Evolutionary conservation across 148 eudicot genomes (phyloP), one percentile per base, ranked within the genome.

Genomic region (Amaranthus hypochondriacus): DNA sequence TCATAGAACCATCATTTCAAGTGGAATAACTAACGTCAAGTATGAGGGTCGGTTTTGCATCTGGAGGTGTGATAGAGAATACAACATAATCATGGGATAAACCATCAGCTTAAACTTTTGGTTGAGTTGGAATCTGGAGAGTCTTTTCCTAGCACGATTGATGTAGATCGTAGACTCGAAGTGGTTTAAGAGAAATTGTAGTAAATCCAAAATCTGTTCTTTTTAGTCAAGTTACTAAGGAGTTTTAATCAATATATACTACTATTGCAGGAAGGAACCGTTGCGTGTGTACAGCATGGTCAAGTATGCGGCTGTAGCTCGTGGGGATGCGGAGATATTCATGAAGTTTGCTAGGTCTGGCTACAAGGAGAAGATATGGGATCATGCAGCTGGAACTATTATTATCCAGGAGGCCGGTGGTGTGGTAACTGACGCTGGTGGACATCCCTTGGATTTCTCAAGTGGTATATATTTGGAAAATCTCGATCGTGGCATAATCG

Each of bases 301-400:
- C 18, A 93, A 93, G 73, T 93, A 93, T 71, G 97, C 95, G 7
- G 92, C 98, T 72, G 87, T 93, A 83, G 98, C 98, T 66, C 89
- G 88, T 47, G 97, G 97, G 66, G 98, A 93, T 73, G 98, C 98
- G 65, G 98, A 93, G 62, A 87, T 91, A 47, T 93, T 79, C 78
- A 93, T 93, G 97, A 93, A 87, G 80, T 93, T 93, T 78, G 97
- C 95, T 57, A 85, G 78, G 73, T 76, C 88, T 3, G 95, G 95
- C n/a, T 93, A 93, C 83, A 93, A 89, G 78, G 98, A 93, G 84
- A 93, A 93, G 80, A 89, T 93, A 76, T 93, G 98, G 98, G 98
- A 93, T 79, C 98, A 93, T 77, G 98, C 97, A 42, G 98, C 98
- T 13, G 97, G 98, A 47, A 88, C 87, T 61, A 80, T 93, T 54